phyloP scores from a whole-genome alignment of 805 yeast genomes.

The Wickerhamomyces mucosus region DNA sequence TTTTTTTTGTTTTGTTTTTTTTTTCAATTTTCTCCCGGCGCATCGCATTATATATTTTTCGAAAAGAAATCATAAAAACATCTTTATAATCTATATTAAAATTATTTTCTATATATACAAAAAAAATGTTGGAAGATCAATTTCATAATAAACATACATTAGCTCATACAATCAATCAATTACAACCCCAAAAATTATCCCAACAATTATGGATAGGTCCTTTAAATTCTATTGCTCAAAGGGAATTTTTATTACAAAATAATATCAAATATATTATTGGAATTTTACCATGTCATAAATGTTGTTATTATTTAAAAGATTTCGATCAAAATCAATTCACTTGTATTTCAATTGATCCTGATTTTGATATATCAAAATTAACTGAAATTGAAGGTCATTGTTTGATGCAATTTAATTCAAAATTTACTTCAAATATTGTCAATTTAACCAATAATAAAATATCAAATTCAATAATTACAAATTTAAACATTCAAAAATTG shows the following conservation, averaged over 20 bases:
- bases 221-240: slow-evolving; percentile 29
- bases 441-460: slow-evolving; percentile 14
- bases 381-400: slow-evolving; percentile 19
- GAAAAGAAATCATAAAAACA: too few relatives aligned
- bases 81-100: neutral
- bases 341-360: slow-evolving; percentile 26
- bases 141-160: slow-evolving; percentile 19
- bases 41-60: too few relatives aligned
- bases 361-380: slow-evolving; percentile 20
- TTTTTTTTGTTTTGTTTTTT: too few relatives aligned
- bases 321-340: slow-evolving; percentile 19
- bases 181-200: slow-evolving; percentile 32
- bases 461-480: slow-evolving; percentile 16
- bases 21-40: too few relatives aligned
- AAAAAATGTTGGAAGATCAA: slow-evolving; percentile 2
- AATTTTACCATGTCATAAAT: slow-evolving; percentile 24
- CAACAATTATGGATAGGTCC: slow-evolving; percentile 39
- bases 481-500: slow-evolving; percentile 17
- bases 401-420: slow-evolving; percentile 18
- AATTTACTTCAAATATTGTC: slow-evolving; percentile 16
- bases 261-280: slow-evolving; percentile 31
- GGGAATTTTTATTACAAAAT: slow-evolving; percentile 25
- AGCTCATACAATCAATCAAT: slow-evolving; percentile 19
- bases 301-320: slow-evolving; percentile 22
- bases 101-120: too few relatives aligned